phyloP scores from a whole-genome alignment of 73 alveolate species.

The Tetrahymena thermophila region DNA sequence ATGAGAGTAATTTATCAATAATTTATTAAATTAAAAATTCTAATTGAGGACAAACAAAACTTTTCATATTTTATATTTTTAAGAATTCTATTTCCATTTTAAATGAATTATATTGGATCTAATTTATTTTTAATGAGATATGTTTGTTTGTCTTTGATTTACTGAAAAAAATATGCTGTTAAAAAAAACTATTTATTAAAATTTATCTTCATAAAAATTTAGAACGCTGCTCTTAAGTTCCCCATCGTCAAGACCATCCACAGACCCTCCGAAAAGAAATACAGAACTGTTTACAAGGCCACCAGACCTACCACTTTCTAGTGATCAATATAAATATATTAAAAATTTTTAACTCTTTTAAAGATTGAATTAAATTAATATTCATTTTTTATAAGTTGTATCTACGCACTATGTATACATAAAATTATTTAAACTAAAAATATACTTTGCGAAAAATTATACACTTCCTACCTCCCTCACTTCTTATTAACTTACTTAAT shows the following conservation, averaged over 20 bases:
- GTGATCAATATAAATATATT: background rate
- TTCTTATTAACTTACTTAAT: no score
- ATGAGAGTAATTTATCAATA: background rate
- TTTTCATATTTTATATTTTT: no score
- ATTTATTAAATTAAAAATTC: background rate
- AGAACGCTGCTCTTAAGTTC: conserved; percentile 43
- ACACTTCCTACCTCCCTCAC: background rate
- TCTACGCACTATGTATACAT: background rate
- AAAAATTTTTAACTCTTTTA: background rate
- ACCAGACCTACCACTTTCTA: conserved; percentile 37
- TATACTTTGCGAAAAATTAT: background rate
- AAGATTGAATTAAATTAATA: background rate
- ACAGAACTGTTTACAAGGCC: conserved; percentile 41
- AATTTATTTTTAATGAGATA: no score
- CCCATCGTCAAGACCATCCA: conserved; percentile 43
- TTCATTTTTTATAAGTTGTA: background rate
- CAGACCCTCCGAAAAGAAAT: conserved; percentile 30
- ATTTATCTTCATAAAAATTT: background rate
- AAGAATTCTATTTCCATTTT: no score
- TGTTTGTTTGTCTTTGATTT: no score
- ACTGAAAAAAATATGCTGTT: background rate
- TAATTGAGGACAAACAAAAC: conserved; percentile 13
- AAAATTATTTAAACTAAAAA: background rate
- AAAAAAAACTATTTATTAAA: background rate
- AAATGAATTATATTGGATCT: no score